phyloP scores from a whole-genome alignment of 192 early-diverging fungal genomes.

The Backusella parvicylindrica region DNA sequence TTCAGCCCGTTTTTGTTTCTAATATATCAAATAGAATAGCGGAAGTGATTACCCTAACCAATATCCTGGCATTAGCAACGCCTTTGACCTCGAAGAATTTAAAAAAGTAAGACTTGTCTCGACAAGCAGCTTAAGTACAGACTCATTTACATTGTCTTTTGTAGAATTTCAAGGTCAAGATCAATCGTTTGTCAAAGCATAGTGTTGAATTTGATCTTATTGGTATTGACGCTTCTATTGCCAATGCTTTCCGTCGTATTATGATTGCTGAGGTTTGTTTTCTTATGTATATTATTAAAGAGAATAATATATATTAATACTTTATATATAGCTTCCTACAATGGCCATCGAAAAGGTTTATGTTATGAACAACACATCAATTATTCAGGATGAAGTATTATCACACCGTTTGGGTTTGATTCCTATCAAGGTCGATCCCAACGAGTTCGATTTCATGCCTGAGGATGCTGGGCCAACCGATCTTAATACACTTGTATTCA shows the following conservation, averaged over 20 bases:
- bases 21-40: constrained; percentile 53
- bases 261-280: constrained; percentile 82
- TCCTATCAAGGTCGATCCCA: constrained; percentile 86
- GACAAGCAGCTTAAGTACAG: not conserved
- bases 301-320: not conserved
- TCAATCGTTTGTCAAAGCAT: constrained; percentile 58
- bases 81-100: constrained; percentile 67
- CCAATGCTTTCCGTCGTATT: constrained; percentile 90
- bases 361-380: constrained; percentile 85
- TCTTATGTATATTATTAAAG: not conserved
- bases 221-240: constrained; percentile 89
- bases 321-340: constrained; percentile 68
- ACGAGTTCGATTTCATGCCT: constrained; percentile 71
- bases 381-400: constrained; percentile 92
- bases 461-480: constrained; percentile 82
- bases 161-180: constrained; percentile 71
- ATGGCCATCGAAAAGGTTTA: constrained; percentile 97
- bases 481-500: constrained; percentile 91
- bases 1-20: not conserved
- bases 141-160: not conserved
- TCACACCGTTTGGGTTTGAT: constrained; percentile 91
- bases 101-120: constrained; percentile 47
- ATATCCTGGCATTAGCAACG: constrained; percentile 58
- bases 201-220: constrained; percentile 97
- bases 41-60: constrained; percentile 75